Conservation (phyloP, 2,329 filamentous ascomycete genomes). For the Cordyceps cateniannulata region DNA sequence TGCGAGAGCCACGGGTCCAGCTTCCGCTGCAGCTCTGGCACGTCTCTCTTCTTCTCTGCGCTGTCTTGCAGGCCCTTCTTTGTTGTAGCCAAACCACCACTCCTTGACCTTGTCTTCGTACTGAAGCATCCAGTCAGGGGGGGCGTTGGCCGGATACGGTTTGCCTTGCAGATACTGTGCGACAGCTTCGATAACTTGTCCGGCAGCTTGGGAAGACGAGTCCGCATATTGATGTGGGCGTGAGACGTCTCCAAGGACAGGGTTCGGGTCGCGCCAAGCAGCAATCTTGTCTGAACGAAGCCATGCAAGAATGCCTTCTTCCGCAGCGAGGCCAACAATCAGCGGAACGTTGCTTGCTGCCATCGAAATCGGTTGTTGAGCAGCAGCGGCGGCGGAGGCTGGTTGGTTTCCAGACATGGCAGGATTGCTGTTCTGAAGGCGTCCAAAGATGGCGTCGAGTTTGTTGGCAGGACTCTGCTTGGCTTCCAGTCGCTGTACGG, state of each 20-base stretch:
- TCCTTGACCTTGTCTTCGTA: slow-evolving; percentile 41
- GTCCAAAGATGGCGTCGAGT: slow-evolving; percentile 34
- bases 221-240: slow-evolving; percentile 36
- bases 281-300: slow-evolving; percentile 38
- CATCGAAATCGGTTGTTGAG: background rate
- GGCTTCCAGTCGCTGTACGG: slow-evolving; percentile 36
- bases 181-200: slow-evolving; percentile 36
- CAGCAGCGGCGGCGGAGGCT: background rate
- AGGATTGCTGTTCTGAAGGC: slow-evolving; percentile 21
- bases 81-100: slow-evolving; percentile 46
- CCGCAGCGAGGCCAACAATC: slow-evolving; percentile 27
- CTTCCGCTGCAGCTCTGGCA: slow-evolving; percentile 27
- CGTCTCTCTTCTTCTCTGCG: slow-evolving; percentile 33
- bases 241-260: slow-evolving; percentile 27
- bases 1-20: slow-evolving; percentile 22
- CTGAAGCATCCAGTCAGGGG: slow-evolving; percentile 45
- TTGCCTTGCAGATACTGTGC: slow-evolving; percentile 37
- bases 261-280: slow-evolving; percentile 37
- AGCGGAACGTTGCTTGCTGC: slow-evolving; percentile 22
- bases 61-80: slow-evolving; percentile 31
- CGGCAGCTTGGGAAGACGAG: slow-evolving; percentile 34
- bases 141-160: slow-evolving; percentile 43
- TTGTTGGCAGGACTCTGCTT: slow-evolving; percentile 30
- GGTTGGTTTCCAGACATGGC: background rate
- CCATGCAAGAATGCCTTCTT: slow-evolving; percentile 36